Percentiles rank a stretch among this genome's conserved stretches.
phyloP scores from a whole-genome alignment of 805 yeast species.

The Pichia nakasei region DNA sequence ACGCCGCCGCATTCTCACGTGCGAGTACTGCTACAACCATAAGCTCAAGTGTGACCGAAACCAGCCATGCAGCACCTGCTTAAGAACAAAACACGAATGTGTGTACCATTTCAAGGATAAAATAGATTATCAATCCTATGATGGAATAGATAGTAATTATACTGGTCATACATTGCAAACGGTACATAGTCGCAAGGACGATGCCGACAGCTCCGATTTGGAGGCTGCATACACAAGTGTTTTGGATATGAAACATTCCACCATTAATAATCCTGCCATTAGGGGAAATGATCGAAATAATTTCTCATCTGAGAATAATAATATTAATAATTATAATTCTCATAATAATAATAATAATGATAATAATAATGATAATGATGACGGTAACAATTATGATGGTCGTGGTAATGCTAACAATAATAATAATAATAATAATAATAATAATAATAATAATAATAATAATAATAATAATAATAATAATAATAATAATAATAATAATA shows the following conservation, averaged over 20 bases:
- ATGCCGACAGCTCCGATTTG: too few relatives aligned
- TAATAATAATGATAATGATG: neutral
- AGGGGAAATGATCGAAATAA: too few relatives aligned
- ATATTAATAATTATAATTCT: too few relatives aligned
- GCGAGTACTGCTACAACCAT: constrained; percentile 11
- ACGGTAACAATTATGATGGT: neutral
- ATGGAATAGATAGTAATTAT: too few relatives aligned
- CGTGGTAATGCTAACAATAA: neutral
- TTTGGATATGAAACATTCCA: neutral
- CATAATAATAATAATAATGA: neutral
- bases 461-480: neutral
- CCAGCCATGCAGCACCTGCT: constrained; percentile 10
- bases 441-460: neutral
- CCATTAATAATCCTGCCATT: too few relatives aligned
- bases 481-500: neutral
- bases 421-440: neutral
- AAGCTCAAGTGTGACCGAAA: constrained; percentile 12
- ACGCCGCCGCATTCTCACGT: constrained; percentile 4
- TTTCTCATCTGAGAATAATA: too few relatives aligned
- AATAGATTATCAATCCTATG: neutral
- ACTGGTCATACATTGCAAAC: neutral
- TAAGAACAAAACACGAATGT: constrained; percentile 9
- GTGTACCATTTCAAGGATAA: constrained; percentile 6
- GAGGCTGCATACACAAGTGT: too few relatives aligned
- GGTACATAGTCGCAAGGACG: neutral